Evolutionary conservation across 1,284 basidiomycete species (phyloP), one percentile per base, ranked within the genome.

Genomic region (Rhodotorula sp.): DNA sequence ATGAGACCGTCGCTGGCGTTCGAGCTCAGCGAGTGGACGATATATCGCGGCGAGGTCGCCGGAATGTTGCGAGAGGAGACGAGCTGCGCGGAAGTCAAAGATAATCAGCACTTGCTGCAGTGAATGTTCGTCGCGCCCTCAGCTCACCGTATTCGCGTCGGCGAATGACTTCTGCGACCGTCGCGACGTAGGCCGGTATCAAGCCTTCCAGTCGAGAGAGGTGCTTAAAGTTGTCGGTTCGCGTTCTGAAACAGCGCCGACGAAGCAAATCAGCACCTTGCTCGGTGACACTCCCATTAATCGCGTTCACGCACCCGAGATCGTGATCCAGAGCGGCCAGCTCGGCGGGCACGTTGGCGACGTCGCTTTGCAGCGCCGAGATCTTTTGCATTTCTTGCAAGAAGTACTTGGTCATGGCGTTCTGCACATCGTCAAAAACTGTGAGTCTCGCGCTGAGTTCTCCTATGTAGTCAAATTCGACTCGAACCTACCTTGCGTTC

Each of bases 161-260:
- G 67, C 95, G 85, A 0, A 96, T 91, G 51, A 96, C 88, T 82
- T 99, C 96, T 18, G 96, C 86, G 2, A 97, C 86, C 0, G 94
- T 93, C 2, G 93, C 91, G 0, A 92, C 91, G 81, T 99, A 99
- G 0, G 92, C 93, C 79, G 93, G 94, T 1, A 96, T 83, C 87
- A 98, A 91, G 68, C 87, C 89, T 79, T 97, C 93, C 52, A 98
- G 83, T 20, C 95, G 86, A 66, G 90, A 87, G 20, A 98, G 90
- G 80, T 98, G 93, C 29, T 90, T 87, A 81, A 98, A 98, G 64
- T 90, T 91, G 59, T 89, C 92, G 71, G 75, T 77, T 49, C 70
- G 67, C 3, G 75, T 75, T n/a, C 74, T 77, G 59, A 43, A 0
- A 0, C 16, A 15, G 48, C 10, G 18, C 3, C 12, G 20, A 26